phyloP scores from a whole-genome alignment of 257 asterid species.

The Agastache rugosa region DNA sequence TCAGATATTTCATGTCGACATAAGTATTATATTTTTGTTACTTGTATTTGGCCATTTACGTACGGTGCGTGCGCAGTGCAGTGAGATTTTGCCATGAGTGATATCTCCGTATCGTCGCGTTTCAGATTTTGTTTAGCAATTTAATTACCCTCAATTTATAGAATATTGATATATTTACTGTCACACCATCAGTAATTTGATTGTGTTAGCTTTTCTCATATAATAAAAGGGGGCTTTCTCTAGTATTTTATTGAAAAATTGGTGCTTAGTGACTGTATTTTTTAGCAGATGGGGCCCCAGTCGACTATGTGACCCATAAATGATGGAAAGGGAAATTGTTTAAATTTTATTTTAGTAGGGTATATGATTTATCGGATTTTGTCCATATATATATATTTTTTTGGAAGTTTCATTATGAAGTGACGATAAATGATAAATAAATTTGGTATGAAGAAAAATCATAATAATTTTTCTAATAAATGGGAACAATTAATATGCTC shows the following conservation, averaged over 20 bases:
- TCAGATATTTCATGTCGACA: too few species aligned
- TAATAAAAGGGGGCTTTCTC: not conserved
- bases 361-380: not conserved
- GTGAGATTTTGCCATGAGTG: slow-evolving; percentile 25
- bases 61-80: slow-evolving; percentile 35
- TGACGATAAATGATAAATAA: not conserved
- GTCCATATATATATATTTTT: not conserved
- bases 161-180: slow-evolving; percentile 23
- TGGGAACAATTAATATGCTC: not conserved
- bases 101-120: slow-evolving; percentile 25
- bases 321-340: slow-evolving; percentile 13
- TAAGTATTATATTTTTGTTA: too few species aligned
- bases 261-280: slow-evolving; percentile 35
- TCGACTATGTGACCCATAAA: slow-evolving; percentile 14
- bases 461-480: too few species aligned
- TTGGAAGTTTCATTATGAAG: not conserved
- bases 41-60: not conserved
- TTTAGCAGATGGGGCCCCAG: slow-evolving; percentile 24
- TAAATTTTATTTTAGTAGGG: slow-evolving; percentile 20
- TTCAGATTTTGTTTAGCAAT: not conserved
- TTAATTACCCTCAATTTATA: not conserved
- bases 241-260: not conserved
- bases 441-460: too few species aligned
- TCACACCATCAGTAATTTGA: slow-evolving; percentile 18
- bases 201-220: not conserved